phyloP scores from a whole-genome alignment of 1,284 basidiomycete genomes.

The Gymnopus androsaceus region DNA sequence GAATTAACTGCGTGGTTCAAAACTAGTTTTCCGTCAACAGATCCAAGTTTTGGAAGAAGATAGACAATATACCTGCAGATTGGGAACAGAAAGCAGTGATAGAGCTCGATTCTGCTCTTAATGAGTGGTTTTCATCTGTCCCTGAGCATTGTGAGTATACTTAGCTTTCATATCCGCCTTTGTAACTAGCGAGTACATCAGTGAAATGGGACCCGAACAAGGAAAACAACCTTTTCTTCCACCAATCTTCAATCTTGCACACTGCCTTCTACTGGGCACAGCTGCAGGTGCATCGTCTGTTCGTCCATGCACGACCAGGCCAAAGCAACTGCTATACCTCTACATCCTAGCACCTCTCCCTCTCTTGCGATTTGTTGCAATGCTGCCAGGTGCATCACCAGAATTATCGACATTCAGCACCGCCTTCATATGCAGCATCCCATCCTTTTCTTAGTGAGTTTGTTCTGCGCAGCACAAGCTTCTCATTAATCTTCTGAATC shows the following conservation, averaged over 20 bases:
- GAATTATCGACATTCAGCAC: constrained; percentile 31
- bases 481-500: no score
- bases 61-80: not conserved
- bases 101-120: constrained; percentile 7
- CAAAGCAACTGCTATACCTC: not conserved
- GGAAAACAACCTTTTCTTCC: constrained; percentile 48
- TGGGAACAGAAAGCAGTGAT: constrained; percentile 1
- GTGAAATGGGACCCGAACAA: constrained; percentile 64
- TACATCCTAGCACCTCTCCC: constrained; percentile 28
- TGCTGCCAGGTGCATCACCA: constrained; percentile 46
- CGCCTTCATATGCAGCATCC: constrained; percentile 8
- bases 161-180: not conserved
- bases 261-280: constrained; percentile 60
- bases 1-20: not conserved
- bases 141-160: constrained; percentile 2
- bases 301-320: not conserved
- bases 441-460: constrained; percentile 10
- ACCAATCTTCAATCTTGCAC: constrained; percentile 62
- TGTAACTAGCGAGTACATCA: constrained; percentile 19
- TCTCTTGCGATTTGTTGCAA: constrained; percentile 53
- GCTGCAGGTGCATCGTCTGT: constrained; percentile 35
- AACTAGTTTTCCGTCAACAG: not conserved
- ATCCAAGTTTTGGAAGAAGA: not conserved
- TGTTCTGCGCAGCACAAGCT: no score
- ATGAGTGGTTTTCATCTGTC: not conserved